A percentile compares a stretch with the other conserved stretches of the same genome.
Conservation (phyloP, 2,329 filamentous ascomycete species). For the Paraphoma chrysanthemicola region DNA sequence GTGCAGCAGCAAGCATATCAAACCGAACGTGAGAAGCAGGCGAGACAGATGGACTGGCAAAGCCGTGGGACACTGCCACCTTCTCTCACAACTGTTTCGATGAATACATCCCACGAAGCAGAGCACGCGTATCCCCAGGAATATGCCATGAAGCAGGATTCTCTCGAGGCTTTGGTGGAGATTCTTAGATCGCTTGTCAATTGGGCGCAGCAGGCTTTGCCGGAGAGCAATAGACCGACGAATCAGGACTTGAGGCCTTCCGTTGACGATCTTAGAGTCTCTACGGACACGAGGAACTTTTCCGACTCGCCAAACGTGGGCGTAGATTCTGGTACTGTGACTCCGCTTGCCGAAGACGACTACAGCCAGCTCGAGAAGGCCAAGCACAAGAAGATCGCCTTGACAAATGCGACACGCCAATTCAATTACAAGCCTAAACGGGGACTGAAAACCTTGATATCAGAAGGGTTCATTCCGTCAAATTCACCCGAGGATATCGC, state of each 20-base stretch:
- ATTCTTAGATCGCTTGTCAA: slow-evolving; percentile 88
- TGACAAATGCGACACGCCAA: slow-evolving; percentile 84
- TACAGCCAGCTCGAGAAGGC: slow-evolving; percentile 93
- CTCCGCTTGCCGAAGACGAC: slow-evolving; percentile 75
- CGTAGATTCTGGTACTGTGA: slow-evolving; percentile 55
- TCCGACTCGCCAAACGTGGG: slow-evolving; percentile 67
- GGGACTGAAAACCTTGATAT: slow-evolving; percentile 82
- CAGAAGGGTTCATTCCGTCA: slow-evolving; percentile 86
- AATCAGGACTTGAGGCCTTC: slow-evolving; percentile 58
- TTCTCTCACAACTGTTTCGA: slow-evolving; percentile 80
- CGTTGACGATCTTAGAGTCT: slow-evolving; percentile 70
- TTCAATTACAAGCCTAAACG: slow-evolving; percentile 99
- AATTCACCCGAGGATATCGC: slow-evolving; percentile 83
- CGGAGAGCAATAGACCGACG: slow-evolving; percentile 54
- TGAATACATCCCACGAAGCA: slow-evolving; percentile 61
- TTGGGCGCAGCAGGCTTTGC: slow-evolving; percentile 79
- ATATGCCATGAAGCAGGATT: slow-evolving; percentile 88
- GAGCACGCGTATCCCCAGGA: slow-evolving; percentile 83
- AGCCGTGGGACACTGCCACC: slow-evolving; percentile 84
- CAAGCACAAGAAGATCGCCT: slow-evolving; percentile 90
- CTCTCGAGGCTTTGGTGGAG: slow-evolving; percentile 86
- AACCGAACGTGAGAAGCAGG: slow-evolving; percentile 72
- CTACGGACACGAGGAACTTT: slow-evolving; percentile 73
- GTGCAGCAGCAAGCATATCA: slow-evolving; percentile 86
- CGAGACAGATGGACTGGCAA: slow-evolving; percentile 79